Evolutionary conservation across 306 rosid genomes (phyloP), one percentile per base, ranked within the genome.

Genomic region (Notholithocarpus densiflorus): DNA sequence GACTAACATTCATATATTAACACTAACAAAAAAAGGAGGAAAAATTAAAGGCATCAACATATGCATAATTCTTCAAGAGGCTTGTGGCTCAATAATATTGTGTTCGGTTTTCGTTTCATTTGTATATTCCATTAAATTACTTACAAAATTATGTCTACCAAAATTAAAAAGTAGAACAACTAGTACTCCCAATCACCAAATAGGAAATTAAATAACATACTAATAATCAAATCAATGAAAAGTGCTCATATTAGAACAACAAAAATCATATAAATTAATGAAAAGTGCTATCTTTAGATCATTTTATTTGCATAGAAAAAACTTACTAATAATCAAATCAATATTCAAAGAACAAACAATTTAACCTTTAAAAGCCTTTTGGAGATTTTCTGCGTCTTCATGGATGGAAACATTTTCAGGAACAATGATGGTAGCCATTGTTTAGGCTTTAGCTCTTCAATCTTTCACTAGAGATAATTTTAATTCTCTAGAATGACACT

Each of bases 351-450:
- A 23, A 62, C 60, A 2, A n/a, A 2, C 37, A 37, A 55, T 59
- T 32, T 32, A 73, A 88, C 96, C 97, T 85, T 80, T 37, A 29
- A 78, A 81, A 72, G 96, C 88, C 6, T 76, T 89, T 8, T 78
- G 68, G 73, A 93, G 87, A 86, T 82, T 77, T 80, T 93, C 90
- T 13, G 98, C 96, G 80, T 89, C 98, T 66, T 83, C 92, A 21
- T 17, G 6, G 2, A 93, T 87, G 31, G 90, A 83, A 74, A 82
- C 75, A 32, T 81, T 68, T 60, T 66, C 68, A 27, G 84, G 82
- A 79, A 82, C 86, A 83, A 75, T 56, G 18, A 91, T 71, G 2
- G 96, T 85, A 43, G 92, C 90, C 97, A 92, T 89, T 29, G 56
- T 62, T 62, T n/a, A n/a, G n/a, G n/a, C n/a, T n/a, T n/a, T 62